Percentiles rank a stretch among this genome's conserved stretches.
phyloP scores from a whole-genome alignment of 331 rosid species.

The Acacia pycnantha region DNA sequence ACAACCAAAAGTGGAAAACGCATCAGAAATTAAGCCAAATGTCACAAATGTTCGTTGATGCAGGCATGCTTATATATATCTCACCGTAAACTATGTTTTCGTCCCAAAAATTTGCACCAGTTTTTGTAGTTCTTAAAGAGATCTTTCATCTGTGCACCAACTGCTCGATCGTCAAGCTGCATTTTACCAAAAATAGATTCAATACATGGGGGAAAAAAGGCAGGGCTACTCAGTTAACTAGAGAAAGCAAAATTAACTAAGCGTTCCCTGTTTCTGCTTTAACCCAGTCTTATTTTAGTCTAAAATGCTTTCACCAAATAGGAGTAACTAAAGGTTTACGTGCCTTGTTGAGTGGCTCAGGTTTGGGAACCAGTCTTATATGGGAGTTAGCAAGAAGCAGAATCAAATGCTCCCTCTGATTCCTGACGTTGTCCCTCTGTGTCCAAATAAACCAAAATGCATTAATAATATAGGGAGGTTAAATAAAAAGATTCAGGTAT shows the following conservation, averaged over 20 bases:
- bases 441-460: conserved; percentile 37
- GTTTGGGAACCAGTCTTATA: conserved; percentile 65
- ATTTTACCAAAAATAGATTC: conserved; percentile 22
- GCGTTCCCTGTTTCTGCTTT: conserved; percentile 8
- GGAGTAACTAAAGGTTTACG: conserved; percentile 19
- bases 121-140: conserved; percentile 83
- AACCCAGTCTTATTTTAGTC: conserved; percentile 12
- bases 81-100: conserved; percentile 88
- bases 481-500: too few species aligned
- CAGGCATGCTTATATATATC: conserved; percentile 17
- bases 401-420: too few species aligned
- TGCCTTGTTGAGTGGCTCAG: conserved; percentile 94
- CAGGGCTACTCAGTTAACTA: neutral
- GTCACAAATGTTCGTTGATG: neutral
- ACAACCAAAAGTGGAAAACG: neutral
- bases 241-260: conserved; percentile 3
- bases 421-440: conserved; percentile 84
- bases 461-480: conserved; percentile 27
- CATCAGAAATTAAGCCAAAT: neutral
- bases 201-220: conserved; percentile 16
- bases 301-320: conserved; percentile 3
- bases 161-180: conserved; percentile 98
- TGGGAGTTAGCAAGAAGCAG: too few species aligned
- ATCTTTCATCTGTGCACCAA: conserved; percentile 62
- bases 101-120: conserved; percentile 95